Evolutionary conservation across 371 early-diverging fungal genomes (phyloP), one percentile per base, ranked within the genome.

Genomic region (Mortierella sp.): DNA sequence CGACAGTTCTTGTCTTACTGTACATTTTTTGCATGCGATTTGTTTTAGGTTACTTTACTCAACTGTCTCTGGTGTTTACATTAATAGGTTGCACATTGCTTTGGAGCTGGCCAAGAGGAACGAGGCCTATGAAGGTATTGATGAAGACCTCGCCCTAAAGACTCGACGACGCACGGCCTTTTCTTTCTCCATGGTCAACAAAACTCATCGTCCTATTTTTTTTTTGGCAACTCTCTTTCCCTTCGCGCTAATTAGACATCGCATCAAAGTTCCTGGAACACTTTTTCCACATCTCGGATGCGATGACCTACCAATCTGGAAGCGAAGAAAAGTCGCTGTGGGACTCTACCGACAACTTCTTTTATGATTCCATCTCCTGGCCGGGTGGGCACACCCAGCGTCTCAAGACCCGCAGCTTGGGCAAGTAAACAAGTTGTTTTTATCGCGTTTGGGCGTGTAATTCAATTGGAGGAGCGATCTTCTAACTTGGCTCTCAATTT

Each of bases 211-310:
- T 54, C 9, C 48, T 67, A 14, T 74, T 61, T 14, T 61, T 74
- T 28, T 64, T 46, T 2, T 67, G 10, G 16, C 53, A 73, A 48
- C 16, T 14, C 13, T 50, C 50, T 14, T 13, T 46, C 48, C 48
- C 13, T 50, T 50, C 13, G 13, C 24, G 26, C 31, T 64, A 26
- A 13, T 19, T 75, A 82, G 86, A 85, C 43, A 85, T 85, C 48
- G 81, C 86, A 6, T 85, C 86, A 55, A 85, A 89, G 77, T 90
- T 89, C 86, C 75, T 90, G 72, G 89, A 90, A 72, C 90, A 90
- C 82, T 90, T 88, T 75, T 83, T 90, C 77, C 88, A 89, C 72
- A 89, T 90, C 67, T 88, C 90, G 54, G 89, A 90, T 67, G 90
- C 90, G 2, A 85, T 80, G 86, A 88, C 86, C 21, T 86, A 88